Evolutionary conservation across 176 grass and related monocot species (phyloP), one percentile per base, ranked within the genome.

Genomic region (Triticum dicoccoides): DNA sequence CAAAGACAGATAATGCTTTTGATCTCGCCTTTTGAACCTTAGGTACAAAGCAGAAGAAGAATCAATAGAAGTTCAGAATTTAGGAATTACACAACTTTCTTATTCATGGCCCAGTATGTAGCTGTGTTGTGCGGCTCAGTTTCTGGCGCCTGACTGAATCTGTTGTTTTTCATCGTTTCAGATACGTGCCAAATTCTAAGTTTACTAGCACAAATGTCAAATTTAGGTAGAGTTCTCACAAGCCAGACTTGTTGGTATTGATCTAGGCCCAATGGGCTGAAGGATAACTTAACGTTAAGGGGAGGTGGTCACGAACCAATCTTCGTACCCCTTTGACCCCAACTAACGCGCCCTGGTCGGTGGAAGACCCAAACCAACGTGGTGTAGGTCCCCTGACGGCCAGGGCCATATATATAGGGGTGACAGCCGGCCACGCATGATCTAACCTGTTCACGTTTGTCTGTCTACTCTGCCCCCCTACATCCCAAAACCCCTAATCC

Each of bases 1-100:
- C 96, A 35, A 96, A 98, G 12, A 94, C 41, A 11, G 93, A 89
- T 68, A 94, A 82, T 76, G 93, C 89, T 90, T 96, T 98, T 77
- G 92, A 91, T 86, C 93, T 96, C 21, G 90, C 93, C 33, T 56
- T 91, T 62, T 92, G 92, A 83, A 92, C 77, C 93, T 98, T 62
- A 27, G 20, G 67, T 54, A 47, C 6, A 87, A 77, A 80, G 69
- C 61, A 11, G 32, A 35, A 73, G 78, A 81, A 66, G 59, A 51
- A 73, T 56, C 5, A 29, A 5, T 49, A 62, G 20, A 58, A 59
- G 37, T 38, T 70, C 13, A 44, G 67, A 61, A 59, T 61, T 6
- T 29, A 12, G 0, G n/a, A 81, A 69, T 72, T 61, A 63, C 4
- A 82, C 47, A 18, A 47, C 56, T 75, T 68, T 65, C 49, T 56